These are phyloP conservation scores for Mitragyna speciosa DNA, from an alignment of 257 asterid species.

Conservation along the genomic window DNA sequence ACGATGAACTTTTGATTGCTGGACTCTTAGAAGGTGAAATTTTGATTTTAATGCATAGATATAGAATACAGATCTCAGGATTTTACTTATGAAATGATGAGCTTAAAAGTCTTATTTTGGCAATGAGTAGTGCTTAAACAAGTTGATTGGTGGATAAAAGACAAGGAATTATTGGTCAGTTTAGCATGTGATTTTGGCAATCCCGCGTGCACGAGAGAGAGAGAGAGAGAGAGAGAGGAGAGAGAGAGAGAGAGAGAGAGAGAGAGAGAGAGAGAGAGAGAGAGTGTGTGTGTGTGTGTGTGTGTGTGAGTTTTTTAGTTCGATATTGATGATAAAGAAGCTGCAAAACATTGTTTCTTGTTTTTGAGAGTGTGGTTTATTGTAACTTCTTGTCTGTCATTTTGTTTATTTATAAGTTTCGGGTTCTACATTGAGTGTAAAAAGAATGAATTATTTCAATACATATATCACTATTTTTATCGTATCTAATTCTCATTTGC, in stretches of 20 bases:
- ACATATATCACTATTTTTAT: neutral
- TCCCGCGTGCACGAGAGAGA: no score
- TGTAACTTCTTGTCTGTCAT: neutral
- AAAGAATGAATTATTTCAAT: conserved; percentile 11
- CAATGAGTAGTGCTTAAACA: neutral
- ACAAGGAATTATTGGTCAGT: neutral
- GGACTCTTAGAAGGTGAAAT: neutral
- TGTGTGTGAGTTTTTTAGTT: neutral
- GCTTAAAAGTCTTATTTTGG: neutral
- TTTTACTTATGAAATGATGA: neutral
- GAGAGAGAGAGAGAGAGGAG: no score
- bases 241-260: no score
- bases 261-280: no score
- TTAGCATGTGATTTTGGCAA: neutral
- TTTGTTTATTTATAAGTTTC: neutral
- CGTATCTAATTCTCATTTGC: neutral
- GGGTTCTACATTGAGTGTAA: neutral
- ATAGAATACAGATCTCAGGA: neutral
- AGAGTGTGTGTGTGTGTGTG: no score
- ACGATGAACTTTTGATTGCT: neutral
- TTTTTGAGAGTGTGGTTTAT: neutral
- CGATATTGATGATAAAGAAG: neutral
- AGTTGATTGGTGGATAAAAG: neutral
- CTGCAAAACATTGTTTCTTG: neutral
- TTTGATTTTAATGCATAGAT: neutral